Conservation (phyloP, 2,329 filamentous ascomycete genomes). For the Pseudogymnoascus sp. region DNA sequence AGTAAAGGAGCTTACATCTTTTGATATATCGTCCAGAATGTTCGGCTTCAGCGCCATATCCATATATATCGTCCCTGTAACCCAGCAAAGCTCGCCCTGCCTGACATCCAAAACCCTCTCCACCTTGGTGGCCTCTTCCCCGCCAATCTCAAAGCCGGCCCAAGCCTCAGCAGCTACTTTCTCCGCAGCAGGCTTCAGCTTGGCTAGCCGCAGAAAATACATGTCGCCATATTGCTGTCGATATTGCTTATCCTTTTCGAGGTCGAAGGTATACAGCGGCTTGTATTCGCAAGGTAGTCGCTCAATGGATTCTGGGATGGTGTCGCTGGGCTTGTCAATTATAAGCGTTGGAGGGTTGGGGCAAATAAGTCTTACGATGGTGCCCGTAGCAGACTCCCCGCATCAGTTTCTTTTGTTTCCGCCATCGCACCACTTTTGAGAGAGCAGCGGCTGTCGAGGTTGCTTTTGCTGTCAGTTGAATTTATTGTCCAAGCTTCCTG, state of each 20-base stretch:
- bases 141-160: conserved; percentile 69
- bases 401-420: conserved; percentile 12
- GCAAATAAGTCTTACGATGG: conserved; percentile 38
- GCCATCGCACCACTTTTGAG: conserved; percentile 17
- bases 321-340: conserved; percentile 25
- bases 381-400: conserved; percentile 38
- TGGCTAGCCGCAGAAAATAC: conserved; percentile 87
- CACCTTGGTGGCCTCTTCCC: conserved; percentile 66
- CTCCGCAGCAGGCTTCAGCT: conserved; percentile 79
- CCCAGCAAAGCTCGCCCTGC: conserved; percentile 93
- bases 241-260: conserved; percentile 69
- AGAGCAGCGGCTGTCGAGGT: background rate
- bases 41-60: conserved; percentile 95
- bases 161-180: conserved; percentile 67
- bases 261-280: conserved; percentile 65
- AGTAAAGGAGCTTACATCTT: conserved; percentile 56
- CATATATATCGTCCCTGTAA: conserved; percentile 92
- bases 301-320: conserved; percentile 37
- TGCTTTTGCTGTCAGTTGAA: background rate
- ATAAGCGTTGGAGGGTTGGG: background rate
- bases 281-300: conserved; percentile 60
- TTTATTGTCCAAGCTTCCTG: background rate
- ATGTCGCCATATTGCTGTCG: conserved; percentile 95
- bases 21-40: conserved; percentile 88
- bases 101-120: conserved; percentile 91